phyloP scores from a whole-genome alignment of 2,329 filamentous ascomycete species.

The Phyllosticta ampelicida region DNA sequence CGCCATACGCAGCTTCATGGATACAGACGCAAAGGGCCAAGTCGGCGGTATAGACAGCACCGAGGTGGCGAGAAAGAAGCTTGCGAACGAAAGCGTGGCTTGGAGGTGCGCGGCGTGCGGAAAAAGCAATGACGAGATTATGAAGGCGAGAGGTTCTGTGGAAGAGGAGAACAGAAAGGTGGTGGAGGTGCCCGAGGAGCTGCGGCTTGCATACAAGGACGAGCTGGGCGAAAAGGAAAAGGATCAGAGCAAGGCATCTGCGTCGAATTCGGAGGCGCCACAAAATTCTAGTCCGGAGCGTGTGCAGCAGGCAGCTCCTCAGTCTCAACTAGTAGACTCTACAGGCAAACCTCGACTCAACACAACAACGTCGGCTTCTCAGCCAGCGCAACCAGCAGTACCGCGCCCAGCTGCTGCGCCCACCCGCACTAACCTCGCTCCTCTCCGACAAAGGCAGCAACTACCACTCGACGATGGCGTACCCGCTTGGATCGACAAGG shows the following conservation, averaged over 20 bases:
- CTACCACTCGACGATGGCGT: conserved; percentile 37
- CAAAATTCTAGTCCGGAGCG: not conserved
- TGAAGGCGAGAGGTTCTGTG: conserved; percentile 55
- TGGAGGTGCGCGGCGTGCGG: conserved; percentile 65
- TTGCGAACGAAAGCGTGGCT: conserved; percentile 54
- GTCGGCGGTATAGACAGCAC: conserved; percentile 67
- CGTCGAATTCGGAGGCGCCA: not conserved
- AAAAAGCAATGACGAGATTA: conserved; percentile 61
- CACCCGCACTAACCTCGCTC: conserved; percentile 5
- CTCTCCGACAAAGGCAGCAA: conserved; percentile 8
- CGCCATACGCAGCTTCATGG: conserved; percentile 81
- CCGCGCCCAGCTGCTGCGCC: conserved; percentile 11
- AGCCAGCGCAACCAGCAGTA: not conserved
- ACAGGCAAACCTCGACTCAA: not conserved
- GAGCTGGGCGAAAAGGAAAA: conserved; percentile 45
- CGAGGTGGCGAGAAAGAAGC: conserved; percentile 47
- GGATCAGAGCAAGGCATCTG: conserved; percentile 12
- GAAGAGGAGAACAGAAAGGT: conserved; percentile 32
- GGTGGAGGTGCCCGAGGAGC: conserved; percentile 42
- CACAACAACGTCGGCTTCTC: not conserved
- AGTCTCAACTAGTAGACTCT: not conserved
- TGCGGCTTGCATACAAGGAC: conserved; percentile 61
- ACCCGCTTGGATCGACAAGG: conserved; percentile 67
- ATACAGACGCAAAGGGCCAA: conserved; percentile 77
- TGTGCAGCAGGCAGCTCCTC: conserved; percentile 1